phyloP scores from a whole-genome alignment of 495 filamentous ascomycete species.

The Polyplosphaeria fusca region DNA sequence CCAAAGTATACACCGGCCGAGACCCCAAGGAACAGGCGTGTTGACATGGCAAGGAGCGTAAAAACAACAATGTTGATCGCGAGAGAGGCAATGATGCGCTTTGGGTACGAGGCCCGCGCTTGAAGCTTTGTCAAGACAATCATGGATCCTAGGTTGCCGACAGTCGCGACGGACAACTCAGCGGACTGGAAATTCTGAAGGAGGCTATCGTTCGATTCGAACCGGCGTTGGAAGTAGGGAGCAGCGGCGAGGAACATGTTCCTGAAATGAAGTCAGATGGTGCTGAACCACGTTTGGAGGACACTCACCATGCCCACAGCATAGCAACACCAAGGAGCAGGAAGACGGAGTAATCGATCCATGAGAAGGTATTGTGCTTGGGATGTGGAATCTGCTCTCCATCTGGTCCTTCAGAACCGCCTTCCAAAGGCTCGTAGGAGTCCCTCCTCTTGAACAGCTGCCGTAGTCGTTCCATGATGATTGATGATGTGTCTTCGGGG shows the following conservation, averaged over 20 bases:
- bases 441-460: slow-evolving; percentile 26
- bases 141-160: slow-evolving; percentile 73
- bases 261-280: slow-evolving; percentile 50
- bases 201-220: slow-evolving; percentile 66
- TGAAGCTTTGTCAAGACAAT: slow-evolving; percentile 76
- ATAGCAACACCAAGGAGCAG: slow-evolving; percentile 83
- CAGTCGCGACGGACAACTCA: slow-evolving; percentile 78
- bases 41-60: slow-evolving; percentile 74
- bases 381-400: slow-evolving; percentile 27
- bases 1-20: slow-evolving; percentile 66
- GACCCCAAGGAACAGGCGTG: slow-evolving; percentile 58
- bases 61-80: slow-evolving; percentile 70
- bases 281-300: neutral
- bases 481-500: no score
- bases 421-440: slow-evolving; percentile 40
- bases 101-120: slow-evolving; percentile 74
- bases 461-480: slow-evolving; percentile 39
- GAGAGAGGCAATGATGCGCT: slow-evolving; percentile 72
- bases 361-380: slow-evolving; percentile 40
- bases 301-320: slow-evolving; percentile 90
- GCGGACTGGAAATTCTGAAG: slow-evolving; percentile 79
- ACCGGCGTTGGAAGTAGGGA: slow-evolving; percentile 86
- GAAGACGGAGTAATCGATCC: slow-evolving; percentile 81
- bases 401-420: slow-evolving; percentile 28
- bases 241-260: slow-evolving; percentile 98